These are phyloP conservation scores for Begonia fuchsioides DNA, from an alignment of 306 rosid genomes.

Conservation along the genomic window DNA sequence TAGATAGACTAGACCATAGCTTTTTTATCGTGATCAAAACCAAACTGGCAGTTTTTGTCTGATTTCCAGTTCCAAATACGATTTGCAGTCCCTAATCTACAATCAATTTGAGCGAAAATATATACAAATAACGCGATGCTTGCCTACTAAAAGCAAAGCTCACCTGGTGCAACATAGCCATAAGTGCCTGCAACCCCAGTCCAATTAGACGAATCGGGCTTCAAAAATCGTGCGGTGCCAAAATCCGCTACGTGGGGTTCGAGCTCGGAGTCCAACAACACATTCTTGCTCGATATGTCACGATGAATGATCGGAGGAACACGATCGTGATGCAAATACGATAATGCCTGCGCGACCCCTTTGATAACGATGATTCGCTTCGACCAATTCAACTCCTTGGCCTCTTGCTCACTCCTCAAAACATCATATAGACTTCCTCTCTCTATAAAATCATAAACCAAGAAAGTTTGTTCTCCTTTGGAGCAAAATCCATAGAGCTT, in stretches of 20 bases:
- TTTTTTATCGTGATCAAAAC: too few relatives aligned
- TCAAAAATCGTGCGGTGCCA: slow-evolving; percentile 34
- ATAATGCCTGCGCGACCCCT: slow-evolving; percentile 19
- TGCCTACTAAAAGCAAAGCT: background rate
- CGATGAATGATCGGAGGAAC: slow-evolving; percentile 21
- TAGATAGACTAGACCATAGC: too few relatives aligned
- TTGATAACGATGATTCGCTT: slow-evolving; percentile 18
- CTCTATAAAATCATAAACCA: slow-evolving; percentile 29
- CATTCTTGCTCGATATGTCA: slow-evolving; percentile 30
- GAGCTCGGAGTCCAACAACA: slow-evolving; percentile 14
- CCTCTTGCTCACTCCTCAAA: slow-evolving; percentile 12
- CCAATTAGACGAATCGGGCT: slow-evolving; percentile 21
- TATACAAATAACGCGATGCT: background rate
- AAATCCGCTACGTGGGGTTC: slow-evolving; percentile 31
- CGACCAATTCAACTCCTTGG: slow-evolving; percentile 21
- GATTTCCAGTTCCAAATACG: too few relatives aligned
- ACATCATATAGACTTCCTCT: slow-evolving; percentile 23
- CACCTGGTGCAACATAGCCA: slow-evolving; percentile 43
- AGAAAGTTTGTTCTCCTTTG: slow-evolving; percentile 21
- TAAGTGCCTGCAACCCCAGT: slow-evolving; percentile 29
- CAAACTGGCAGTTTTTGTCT: too few relatives aligned
- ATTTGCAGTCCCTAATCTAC: too few relatives aligned
- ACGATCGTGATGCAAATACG: slow-evolving; percentile 12
- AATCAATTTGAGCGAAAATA: too few relatives aligned
- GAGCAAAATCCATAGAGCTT: slow-evolving; percentile 33